A percentile compares a stretch with the other conserved stretches of the same genome.
phyloP scores from a whole-genome alignment of 371 early-diverging fungal genomes.

The Mucor mucedo region DNA sequence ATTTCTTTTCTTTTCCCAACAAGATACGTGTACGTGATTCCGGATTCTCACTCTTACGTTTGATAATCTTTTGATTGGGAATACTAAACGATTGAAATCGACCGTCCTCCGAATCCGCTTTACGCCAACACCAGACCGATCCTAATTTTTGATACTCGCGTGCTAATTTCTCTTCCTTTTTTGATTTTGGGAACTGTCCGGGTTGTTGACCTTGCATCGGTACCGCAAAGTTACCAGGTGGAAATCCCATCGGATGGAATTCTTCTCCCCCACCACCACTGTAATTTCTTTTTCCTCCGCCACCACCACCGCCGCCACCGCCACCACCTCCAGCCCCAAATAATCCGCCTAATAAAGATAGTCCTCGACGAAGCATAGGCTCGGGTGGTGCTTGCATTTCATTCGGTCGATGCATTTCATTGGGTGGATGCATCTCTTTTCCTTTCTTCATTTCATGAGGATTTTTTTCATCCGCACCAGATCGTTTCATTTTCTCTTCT shows the following conservation, averaged over 20 bases:
- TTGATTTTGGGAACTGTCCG: background rate
- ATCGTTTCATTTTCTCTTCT: background rate
- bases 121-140: conserved; percentile 24
- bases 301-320: background rate
- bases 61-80: conserved; percentile 27
- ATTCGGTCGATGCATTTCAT: conserved; percentile 1
- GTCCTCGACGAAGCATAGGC: conserved; percentile 17
- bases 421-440: background rate
- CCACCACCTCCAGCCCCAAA: conserved; percentile 2
- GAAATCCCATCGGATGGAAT: background rate
- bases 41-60: conserved; percentile 6
- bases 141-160: conserved; percentile 24
- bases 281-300: background rate
- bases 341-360: conserved; percentile 21
- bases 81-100: conserved; percentile 27
- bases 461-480: background rate
- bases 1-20: conserved; percentile 21
- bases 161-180: conserved; percentile 22
- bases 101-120: background rate
- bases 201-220: conserved; percentile 3
- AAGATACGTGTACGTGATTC: conserved; percentile 7
- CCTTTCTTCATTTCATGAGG: background rate
- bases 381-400: background rate
- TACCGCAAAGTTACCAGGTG: background rate
- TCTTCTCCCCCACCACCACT: background rate